Conservation (phyloP, 768 basidiomycete genomes). For the Sistotremastrum niveocremeum region DNA sequence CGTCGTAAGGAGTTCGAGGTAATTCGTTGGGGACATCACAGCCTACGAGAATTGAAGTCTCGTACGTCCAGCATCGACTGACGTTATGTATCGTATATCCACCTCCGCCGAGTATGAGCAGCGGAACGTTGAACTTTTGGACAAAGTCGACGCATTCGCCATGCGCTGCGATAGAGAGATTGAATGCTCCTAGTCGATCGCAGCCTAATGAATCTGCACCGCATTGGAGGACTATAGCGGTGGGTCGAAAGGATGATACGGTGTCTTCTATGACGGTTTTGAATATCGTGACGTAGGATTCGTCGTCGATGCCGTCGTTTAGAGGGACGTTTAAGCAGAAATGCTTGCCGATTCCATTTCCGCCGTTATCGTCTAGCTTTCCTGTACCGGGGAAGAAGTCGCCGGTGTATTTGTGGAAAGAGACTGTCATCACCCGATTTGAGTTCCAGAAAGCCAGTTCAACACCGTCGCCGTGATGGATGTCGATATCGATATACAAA, state of each 20-base stretch:
- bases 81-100: slow-evolving; percentile 97
- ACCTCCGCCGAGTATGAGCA: slow-evolving; percentile 87
- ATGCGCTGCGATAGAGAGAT: slow-evolving; percentile 92
- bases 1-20: slow-evolving; percentile 79
- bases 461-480: slow-evolving; percentile 97
- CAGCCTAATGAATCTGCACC: slow-evolving; percentile 94
- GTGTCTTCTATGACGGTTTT: slow-evolving; percentile 94
- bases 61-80: slow-evolving; percentile 97
- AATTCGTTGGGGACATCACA: slow-evolving; percentile 74
- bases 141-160: slow-evolving; percentile 98
- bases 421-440: slow-evolving; percentile 97
- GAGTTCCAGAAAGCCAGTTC: slow-evolving; percentile 97
- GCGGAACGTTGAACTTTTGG: slow-evolving; percentile 78
- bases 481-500: slow-evolving; percentile 97
- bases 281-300: slow-evolving; percentile 91
- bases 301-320: slow-evolving; percentile 93
- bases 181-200: slow-evolving; percentile 93
- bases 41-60: slow-evolving; percentile 86
- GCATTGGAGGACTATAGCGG: slow-evolving; percentile 88
- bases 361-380: slow-evolving; percentile 82
- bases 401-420: slow-evolving; percentile 97
- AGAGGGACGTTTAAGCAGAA: slow-evolving; percentile 93
- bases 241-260: slow-evolving; percentile 76
- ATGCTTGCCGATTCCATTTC: slow-evolving; percentile 77
- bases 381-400: slow-evolving; percentile 99